Conservation (phyloP, 495 filamentous ascomycete genomes). For the Penicillium manginii region DNA sequence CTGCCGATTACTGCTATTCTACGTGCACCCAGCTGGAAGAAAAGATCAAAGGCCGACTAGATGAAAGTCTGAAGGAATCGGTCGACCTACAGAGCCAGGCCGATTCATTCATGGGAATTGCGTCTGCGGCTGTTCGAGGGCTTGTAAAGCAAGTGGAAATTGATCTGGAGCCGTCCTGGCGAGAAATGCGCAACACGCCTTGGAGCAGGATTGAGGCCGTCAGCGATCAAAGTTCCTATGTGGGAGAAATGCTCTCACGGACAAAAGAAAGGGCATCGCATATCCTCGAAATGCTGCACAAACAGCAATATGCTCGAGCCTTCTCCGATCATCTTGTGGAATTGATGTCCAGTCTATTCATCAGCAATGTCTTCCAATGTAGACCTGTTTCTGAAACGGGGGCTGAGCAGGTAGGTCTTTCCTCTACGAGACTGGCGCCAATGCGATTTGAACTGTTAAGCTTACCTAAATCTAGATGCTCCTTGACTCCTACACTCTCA, state of each 20-base stretch:
- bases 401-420: slow-evolving; percentile 78
- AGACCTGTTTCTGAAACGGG: slow-evolving; percentile 89
- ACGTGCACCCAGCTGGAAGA: slow-evolving; percentile 92
- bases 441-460: not conserved
- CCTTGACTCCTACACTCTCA: slow-evolving; percentile 89
- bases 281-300: slow-evolving; percentile 77
- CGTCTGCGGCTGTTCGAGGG: slow-evolving; percentile 80
- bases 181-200: slow-evolving; percentile 96
- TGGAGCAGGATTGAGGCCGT: slow-evolving; percentile 94
- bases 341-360: slow-evolving; percentile 74
- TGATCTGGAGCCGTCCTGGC: slow-evolving; percentile 83
- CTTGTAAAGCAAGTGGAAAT: slow-evolving; percentile 83
- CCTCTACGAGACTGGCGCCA: not conserved
- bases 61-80: slow-evolving; percentile 69
- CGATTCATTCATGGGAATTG: slow-evolving; percentile 94
- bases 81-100: slow-evolving; percentile 91
- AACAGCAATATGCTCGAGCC: slow-evolving; percentile 90
- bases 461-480: slow-evolving; percentile 67
- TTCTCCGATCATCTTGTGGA: slow-evolving; percentile 96
- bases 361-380: slow-evolving; percentile 84
- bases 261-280: slow-evolving; percentile 71
- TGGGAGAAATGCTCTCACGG: slow-evolving; percentile 74
- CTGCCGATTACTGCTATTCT: slow-evolving; percentile 94
- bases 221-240: slow-evolving; percentile 94
- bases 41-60: slow-evolving; percentile 88